phyloP scores from a whole-genome alignment of 2,329 filamentous ascomycete species.

The Chaetomiaceae sp. region DNA sequence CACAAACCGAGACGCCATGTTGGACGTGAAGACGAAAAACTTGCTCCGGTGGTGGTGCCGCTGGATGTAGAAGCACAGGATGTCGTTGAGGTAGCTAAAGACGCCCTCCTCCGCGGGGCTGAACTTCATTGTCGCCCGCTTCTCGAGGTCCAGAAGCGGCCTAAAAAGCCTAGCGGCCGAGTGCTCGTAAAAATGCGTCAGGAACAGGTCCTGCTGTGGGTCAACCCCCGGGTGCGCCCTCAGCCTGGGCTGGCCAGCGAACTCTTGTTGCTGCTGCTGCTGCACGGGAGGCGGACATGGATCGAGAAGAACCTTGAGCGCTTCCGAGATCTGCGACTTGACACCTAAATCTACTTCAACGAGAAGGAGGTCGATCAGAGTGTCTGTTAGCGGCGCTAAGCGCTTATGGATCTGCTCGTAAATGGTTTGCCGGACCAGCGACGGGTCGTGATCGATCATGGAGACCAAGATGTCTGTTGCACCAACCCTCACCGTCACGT shows the following conservation, averaged over 20 bases:
- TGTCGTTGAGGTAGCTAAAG: slow-evolving; percentile 86
- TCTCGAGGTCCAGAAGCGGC: slow-evolving; percentile 76
- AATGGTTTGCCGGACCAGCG: slow-evolving; percentile 90
- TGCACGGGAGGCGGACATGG: slow-evolving; percentile 43
- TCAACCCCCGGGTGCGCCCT: slow-evolving; percentile 52
- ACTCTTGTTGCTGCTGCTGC: slow-evolving; percentile 48
- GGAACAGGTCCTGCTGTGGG: slow-evolving; percentile 78
- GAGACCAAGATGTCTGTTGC: slow-evolving; percentile 91
- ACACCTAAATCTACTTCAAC: slow-evolving; percentile 91
- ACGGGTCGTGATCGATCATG: slow-evolving; percentile 91
- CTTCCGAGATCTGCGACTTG: slow-evolving; percentile 92
- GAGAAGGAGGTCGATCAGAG: slow-evolving; percentile 83
- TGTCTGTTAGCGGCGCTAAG: slow-evolving; percentile 80
- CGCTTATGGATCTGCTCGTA: slow-evolving; percentile 89
- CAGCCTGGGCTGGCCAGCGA: slow-evolving; percentile 52
- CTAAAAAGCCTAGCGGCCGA: slow-evolving; percentile 82
- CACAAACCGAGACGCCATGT: slow-evolving; percentile 71
- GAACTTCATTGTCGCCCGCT: slow-evolving; percentile 64
- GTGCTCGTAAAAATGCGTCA: slow-evolving; percentile 83
- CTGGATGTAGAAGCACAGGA: slow-evolving; percentile 88
- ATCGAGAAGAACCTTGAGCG: slow-evolving; percentile 90
- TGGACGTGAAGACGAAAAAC: slow-evolving; percentile 78
- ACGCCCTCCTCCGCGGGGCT: slow-evolving; percentile 82
- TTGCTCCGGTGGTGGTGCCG: slow-evolving; percentile 84
- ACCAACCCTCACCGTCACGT: slow-evolving; percentile 81